Conservation (phyloP, 2,329 filamentous ascomycete genomes). For the Neonectria punicea region DNA sequence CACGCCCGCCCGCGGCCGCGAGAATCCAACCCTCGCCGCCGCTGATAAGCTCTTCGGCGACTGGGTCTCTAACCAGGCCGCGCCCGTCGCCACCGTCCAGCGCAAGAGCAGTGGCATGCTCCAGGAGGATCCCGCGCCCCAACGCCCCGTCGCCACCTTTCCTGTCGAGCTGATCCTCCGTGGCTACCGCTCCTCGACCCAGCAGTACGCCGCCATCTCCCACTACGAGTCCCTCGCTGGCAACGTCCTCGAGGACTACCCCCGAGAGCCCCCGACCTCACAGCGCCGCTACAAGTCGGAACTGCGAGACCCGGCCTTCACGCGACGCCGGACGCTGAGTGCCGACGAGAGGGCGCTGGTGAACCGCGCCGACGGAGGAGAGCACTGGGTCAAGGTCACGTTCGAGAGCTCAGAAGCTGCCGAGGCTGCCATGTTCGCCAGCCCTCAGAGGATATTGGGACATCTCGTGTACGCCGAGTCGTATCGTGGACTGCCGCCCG, state of each 20-base stretch:
- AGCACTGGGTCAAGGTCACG: conserved; percentile 92
- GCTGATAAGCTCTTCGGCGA: conserved; percentile 71
- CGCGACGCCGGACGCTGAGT: conserved; percentile 72
- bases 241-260: conserved; percentile 91
- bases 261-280: conserved; percentile 80
- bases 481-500: conserved; percentile 72
- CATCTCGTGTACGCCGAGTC: conserved; percentile 77
- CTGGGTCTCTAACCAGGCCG: conserved; percentile 64
- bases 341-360: conserved; percentile 80
- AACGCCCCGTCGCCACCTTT: conserved; percentile 50
- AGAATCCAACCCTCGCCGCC: conserved; percentile 70
- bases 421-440: conserved; percentile 74
- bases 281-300: conserved; percentile 78
- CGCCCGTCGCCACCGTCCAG: conserved; percentile 42
- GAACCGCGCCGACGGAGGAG: conserved; percentile 82
- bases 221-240: conserved; percentile 91
- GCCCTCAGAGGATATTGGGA: conserved; percentile 77
- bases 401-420: conserved; percentile 80
- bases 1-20: conserved; percentile 64
- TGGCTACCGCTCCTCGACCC: conserved; percentile 73
- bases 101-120: conserved; percentile 51
- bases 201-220: conserved; percentile 87
- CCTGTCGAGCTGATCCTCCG: conserved; percentile 84
- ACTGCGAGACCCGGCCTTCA: conserved; percentile 76
- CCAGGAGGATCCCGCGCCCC: conserved; percentile 54